These are phyloP conservation scores for Trametes maxima DNA, from an alignment of 768 basidiomycete genomes.

Conservation along the genomic window DNA sequence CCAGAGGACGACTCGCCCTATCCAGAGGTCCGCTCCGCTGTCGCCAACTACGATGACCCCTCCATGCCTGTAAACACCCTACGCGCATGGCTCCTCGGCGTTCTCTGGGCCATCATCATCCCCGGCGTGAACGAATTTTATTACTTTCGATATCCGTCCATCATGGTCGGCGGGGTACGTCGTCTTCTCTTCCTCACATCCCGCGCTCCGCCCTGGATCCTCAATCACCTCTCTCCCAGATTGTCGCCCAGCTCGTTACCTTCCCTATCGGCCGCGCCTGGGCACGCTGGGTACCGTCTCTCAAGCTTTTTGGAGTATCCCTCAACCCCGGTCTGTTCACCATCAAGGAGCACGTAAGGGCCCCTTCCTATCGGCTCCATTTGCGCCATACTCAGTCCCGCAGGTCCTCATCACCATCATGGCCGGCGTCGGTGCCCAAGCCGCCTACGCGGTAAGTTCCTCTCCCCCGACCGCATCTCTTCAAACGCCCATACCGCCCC, in stretches of 20 bases:
- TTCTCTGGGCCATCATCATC: constrained; percentile 63
- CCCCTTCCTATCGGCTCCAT: constrained; percentile 21
- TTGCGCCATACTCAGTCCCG: constrained; percentile 40
- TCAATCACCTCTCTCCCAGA: constrained; percentile 30
- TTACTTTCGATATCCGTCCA: constrained; percentile 48
- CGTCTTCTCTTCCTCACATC: constrained; percentile 29
- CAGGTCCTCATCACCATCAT: constrained; percentile 70
- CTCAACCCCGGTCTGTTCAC: constrained; percentile 77
- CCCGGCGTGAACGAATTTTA: constrained; percentile 53
- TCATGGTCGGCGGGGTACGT: constrained; percentile 40
- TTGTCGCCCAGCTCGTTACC: constrained; percentile 71
- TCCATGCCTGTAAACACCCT: constrained; percentile 65
- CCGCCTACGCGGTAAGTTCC: constrained; percentile 59
- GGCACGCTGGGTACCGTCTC: constrained; percentile 59
- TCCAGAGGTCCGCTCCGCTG: constrained; percentile 79
- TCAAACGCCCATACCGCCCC: background rate
- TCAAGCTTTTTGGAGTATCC: constrained; percentile 57
- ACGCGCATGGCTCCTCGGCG: constrained; percentile 73
- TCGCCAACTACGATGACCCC: constrained; percentile 72
- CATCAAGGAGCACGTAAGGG: constrained; percentile 73
- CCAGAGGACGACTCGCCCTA: constrained; percentile 80
- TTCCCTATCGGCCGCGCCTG: constrained; percentile 71
- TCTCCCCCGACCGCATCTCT: background rate
- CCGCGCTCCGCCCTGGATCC: background rate
- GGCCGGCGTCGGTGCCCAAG: constrained; percentile 60